Evolutionary conservation across 106 monocot species (phyloP).

Genomic region (Allium fistulosum): DNA sequence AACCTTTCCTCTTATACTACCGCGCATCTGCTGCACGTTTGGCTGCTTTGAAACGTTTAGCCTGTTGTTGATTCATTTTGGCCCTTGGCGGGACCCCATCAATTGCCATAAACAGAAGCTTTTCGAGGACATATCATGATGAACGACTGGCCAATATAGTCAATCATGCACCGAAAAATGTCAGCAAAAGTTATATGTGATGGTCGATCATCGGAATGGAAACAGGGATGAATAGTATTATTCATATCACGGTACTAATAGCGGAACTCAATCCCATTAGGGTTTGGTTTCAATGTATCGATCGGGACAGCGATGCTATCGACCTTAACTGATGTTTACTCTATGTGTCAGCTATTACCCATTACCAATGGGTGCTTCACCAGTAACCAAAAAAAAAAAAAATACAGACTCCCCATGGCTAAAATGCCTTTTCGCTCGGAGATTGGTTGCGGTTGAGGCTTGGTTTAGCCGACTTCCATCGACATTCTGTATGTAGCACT

Average conservation of each 20-base stretch:
- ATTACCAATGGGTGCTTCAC: constrained; percentile 18
- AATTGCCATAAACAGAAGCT: constrained; percentile 91
- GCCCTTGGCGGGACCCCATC: constrained; percentile 99
- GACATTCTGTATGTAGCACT: too few relatives aligned
- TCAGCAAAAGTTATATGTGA: constrained; percentile 81
- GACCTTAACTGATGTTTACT: not conserved
- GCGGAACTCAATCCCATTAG: constrained; percentile 31
- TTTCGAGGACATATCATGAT: constrained; percentile 84
- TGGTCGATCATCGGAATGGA: constrained; percentile 58
- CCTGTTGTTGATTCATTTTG: constrained; percentile 97
- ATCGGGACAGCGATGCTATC: constrained; percentile 53
- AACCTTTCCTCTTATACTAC: constrained; percentile 80
- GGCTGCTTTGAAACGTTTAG: constrained; percentile 95
- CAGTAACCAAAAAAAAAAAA: constrained; percentile 23
- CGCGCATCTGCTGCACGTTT: constrained; percentile 91
- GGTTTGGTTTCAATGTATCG: constrained; percentile 11
- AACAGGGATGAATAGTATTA: constrained; percentile 60
- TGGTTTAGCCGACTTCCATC: too few relatives aligned
- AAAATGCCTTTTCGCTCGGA: not conserved
- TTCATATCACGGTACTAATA: constrained; percentile 62
- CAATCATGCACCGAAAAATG: constrained; percentile 97
- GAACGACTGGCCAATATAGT: constrained; percentile 93
- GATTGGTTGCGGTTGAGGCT: too few relatives aligned
- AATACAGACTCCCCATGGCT: constrained; percentile 21
- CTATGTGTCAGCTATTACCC: not conserved